Evolutionary conservation across 108 stramenopile species (phyloP), one percentile per base, ranked within the genome.

Genomic region (Aurantiochytrium sp.): DNA sequence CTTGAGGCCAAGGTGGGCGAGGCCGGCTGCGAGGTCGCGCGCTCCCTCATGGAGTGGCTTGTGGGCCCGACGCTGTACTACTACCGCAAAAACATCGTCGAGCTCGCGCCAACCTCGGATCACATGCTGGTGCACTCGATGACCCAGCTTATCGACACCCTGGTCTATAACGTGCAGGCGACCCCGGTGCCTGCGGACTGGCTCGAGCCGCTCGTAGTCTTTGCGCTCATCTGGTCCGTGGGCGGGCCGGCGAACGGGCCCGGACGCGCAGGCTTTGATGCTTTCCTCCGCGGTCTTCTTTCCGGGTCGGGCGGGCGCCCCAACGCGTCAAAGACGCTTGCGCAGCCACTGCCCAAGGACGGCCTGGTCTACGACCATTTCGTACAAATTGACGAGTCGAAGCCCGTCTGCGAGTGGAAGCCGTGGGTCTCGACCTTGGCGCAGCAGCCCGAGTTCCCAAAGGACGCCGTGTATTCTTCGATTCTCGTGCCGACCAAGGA

Each of bases 61-160:
- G 93, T 94, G 68, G 94, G 93, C 68, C 73, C 73, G 30, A 12
- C 42, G 55, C 93, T 95, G 1, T 54, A 94, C 48, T 91, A 87
- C 1, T 92, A 93, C 65, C 92, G 94, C 4, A 94, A 95, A 88
- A 94, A 93, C 68, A 93, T 94, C 54, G 93, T 94, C 53, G 86
- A 94, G 37, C 93, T 95, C 91, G 94, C 94, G 36, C 93, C 94
- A 50, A 90, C 54, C 89, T 53, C 87, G 88, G 73, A 48, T 21
- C 39, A 30, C 0, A 81, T 81, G 73, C 73, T 81, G 0, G 73
- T 81, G 45, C 73, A 24, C 8, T n/a, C 42, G 6, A n/a, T 81
- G 45, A 81, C 73, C 12, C 39, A 81, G 30, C 27, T 81, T 5
- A n/a, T 81, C 45, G 73, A 48, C 6, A 48, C 73, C 1, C 34